These are phyloP conservation scores for Platanus orientalis DNA, from an alignment of 164 flowering plant genomes.

Conservation along the genomic window DNA sequence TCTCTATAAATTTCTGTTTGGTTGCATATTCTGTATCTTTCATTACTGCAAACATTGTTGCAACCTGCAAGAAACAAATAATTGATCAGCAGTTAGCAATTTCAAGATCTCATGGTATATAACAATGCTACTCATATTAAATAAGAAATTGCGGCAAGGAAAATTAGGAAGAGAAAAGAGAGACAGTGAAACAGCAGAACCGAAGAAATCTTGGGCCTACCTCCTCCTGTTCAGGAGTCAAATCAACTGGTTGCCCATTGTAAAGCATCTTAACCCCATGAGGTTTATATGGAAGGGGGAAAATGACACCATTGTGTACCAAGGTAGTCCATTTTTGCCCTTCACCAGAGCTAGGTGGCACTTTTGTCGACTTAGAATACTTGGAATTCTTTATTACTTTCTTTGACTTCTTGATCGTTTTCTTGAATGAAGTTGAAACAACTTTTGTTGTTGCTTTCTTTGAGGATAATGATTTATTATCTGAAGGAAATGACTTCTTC, in stretches of 20 bases:
- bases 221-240: constrained; percentile 96
- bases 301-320: constrained; percentile 93
- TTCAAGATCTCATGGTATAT: not conserved
- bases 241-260: constrained; percentile 71
- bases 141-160: not conserved
- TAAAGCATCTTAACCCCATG: constrained; percentile 95
- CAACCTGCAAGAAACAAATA: constrained; percentile 57
- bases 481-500: constrained; percentile 42
- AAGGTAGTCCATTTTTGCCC: constrained; percentile 95
- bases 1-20: constrained; percentile 61
- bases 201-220: constrained; percentile 25
- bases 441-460: constrained; percentile 47
- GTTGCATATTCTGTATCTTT: constrained; percentile 83
- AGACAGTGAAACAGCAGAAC: not conserved
- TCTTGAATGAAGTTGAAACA: constrained; percentile 49
- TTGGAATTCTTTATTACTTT: constrained; percentile 46
- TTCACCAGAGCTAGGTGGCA: constrained; percentile 73
- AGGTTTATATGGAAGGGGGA: constrained; percentile 88
- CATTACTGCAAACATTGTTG: constrained; percentile 99
- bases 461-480: constrained; percentile 29
- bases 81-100: not conserved
- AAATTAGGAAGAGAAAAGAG: not conserved
- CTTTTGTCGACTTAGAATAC: constrained; percentile 62
- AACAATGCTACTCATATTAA: too few relatives aligned
- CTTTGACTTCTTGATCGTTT: constrained; percentile 45